phyloP scores from a whole-genome alignment of 371 early-diverging fungal genomes.

The Chytridiales sp. region DNA sequence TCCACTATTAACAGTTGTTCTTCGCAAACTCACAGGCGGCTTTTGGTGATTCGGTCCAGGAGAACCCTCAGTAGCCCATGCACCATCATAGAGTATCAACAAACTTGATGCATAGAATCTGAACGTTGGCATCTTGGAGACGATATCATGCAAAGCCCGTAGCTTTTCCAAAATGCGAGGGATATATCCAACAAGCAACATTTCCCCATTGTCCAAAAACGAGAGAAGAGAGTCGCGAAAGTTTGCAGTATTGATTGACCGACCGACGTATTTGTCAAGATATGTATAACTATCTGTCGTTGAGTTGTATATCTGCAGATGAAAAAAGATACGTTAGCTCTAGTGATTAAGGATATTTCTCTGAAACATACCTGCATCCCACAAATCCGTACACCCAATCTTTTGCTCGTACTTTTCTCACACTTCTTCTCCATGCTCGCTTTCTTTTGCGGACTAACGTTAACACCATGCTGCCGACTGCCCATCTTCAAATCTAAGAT shows the following conservation, averaged over 20 bases:
- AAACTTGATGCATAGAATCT: conserved; percentile 89
- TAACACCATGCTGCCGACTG: conserved; percentile 91
- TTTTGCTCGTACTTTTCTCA: conserved; percentile 83
- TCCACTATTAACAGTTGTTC: background rate
- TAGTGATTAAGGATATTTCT: conserved; percentile 8
- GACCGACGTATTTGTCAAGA: conserved; percentile 93
- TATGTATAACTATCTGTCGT: conserved; percentile 64
- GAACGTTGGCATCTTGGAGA: conserved; percentile 68
- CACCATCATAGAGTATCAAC: conserved; percentile 81
- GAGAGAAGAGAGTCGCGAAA: conserved; percentile 70
- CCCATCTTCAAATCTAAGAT: conserved; percentile 98
- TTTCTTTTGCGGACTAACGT: conserved; percentile 79
- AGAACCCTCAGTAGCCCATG: conserved; percentile 30
- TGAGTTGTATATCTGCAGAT: conserved; percentile 73
- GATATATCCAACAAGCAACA: conserved; percentile 70
- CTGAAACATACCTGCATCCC: conserved; percentile 86
- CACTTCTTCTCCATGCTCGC: conserved; percentile 86
- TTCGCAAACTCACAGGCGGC: background rate
- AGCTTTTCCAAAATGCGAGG: conserved; percentile 73
- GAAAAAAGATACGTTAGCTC: background rate
- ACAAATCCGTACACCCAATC: conserved; percentile 90
- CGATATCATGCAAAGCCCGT: conserved; percentile 63
- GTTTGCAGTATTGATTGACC: conserved; percentile 68
- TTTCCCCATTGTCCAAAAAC: conserved; percentile 79
- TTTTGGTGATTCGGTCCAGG: conserved; percentile 10